Evolutionary conservation across 2,329 filamentous ascomycete genomes (phyloP).

Genomic region (Zelopaecilomyces penicillatus): DNA sequence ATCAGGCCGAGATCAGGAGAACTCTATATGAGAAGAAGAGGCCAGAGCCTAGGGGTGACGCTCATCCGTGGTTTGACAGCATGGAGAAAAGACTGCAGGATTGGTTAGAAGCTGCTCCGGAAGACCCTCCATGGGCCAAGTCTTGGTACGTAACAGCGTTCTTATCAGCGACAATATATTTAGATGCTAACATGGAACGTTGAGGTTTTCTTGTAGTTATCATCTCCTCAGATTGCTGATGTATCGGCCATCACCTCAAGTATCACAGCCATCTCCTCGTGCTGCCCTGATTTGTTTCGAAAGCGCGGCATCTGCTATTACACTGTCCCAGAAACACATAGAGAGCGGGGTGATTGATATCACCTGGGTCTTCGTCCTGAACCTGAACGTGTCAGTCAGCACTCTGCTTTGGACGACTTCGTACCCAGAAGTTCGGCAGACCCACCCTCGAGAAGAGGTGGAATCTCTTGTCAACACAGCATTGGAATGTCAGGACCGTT

Average conservation of each 20-base stretch:
- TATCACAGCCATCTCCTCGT: conserved; percentile 72
- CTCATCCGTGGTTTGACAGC: conserved; percentile 76
- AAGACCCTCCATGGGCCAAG: conserved; percentile 63
- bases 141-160: conserved; percentile 55
- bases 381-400: conserved; percentile 86
- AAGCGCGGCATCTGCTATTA: conserved; percentile 72
- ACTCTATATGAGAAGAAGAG: conserved; percentile 80
- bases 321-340: conserved; percentile 73
- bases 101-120: conserved; percentile 72
- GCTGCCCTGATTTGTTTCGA: conserved; percentile 79
- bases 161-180: background rate
- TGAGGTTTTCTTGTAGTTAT: conserved; percentile 58
- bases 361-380: conserved; percentile 88
- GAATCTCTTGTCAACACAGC: conserved; percentile 66
- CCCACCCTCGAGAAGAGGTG: conserved; percentile 66
- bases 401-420: conserved; percentile 87
- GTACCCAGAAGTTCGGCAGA: conserved; percentile 70
- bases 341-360: conserved; percentile 68
- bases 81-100: conserved; percentile 72
- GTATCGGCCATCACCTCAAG: conserved; percentile 84
- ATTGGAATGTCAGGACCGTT: conserved; percentile 69
- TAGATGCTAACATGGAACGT: background rate
- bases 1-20: conserved; percentile 81
- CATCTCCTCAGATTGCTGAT: conserved; percentile 86
- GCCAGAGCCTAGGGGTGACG: conserved; percentile 65